Conservation (phyloP, 768 basidiomycete species). For the Russula emetica region DNA sequence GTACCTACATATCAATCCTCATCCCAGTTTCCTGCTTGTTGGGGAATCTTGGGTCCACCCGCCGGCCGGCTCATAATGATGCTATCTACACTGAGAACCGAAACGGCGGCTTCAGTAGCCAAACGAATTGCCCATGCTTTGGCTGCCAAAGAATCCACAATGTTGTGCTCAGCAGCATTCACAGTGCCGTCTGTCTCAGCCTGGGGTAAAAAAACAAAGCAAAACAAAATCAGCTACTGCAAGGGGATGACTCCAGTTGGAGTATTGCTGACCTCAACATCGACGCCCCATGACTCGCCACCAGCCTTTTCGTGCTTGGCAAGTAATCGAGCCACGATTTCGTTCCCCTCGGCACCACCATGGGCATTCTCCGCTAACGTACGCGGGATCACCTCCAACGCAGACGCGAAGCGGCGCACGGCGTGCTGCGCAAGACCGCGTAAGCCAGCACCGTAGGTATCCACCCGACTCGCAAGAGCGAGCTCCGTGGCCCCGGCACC, state of each 20-base stretch:
- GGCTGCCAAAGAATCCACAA: constrained; percentile 83
- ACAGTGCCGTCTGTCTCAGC: constrained; percentile 78
- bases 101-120: constrained; percentile 88
- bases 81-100: constrained; percentile 91
- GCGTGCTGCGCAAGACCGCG: constrained; percentile 92
- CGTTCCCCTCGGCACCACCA: constrained; percentile 87
- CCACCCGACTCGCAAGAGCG: constrained; percentile 82
- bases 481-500: constrained; percentile 94
- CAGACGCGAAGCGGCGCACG: constrained; percentile 82
- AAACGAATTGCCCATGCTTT: constrained; percentile 87
- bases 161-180: constrained; percentile 53
- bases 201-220: constrained; percentile 37
- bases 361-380: constrained; percentile 95
- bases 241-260: background rate
- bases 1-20: constrained; percentile 46
- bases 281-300: constrained; percentile 77
- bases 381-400: constrained; percentile 88
- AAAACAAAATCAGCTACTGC: constrained; percentile 13
- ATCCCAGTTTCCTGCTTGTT: constrained; percentile 86
- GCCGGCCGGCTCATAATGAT: constrained; percentile 98
- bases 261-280: constrained; percentile 71
- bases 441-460: constrained; percentile 80
- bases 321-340: constrained; percentile 83
- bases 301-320: constrained; percentile 81
- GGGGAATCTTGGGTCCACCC: constrained; percentile 81